A percentile compares a stretch with the other conserved stretches of the same genome.
phyloP scores from a whole-genome alignment of 164 flowering plant genomes.

The Berberis vulgaris region DNA sequence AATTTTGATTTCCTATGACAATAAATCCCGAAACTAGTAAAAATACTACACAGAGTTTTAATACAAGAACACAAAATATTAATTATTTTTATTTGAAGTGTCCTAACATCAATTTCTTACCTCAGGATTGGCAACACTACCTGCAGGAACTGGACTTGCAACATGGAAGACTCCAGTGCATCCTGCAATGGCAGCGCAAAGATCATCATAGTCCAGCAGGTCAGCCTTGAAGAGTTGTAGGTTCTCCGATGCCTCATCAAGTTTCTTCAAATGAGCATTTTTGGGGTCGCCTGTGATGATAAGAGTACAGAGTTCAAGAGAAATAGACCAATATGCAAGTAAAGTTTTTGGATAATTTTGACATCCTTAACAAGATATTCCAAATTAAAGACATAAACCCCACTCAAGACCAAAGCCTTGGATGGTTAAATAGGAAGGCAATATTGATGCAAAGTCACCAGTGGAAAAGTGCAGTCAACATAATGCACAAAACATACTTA shows the following conservation, averaged over 20 bases:
- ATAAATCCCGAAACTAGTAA: too few species aligned
- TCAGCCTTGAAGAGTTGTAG: slow-evolving; percentile 49
- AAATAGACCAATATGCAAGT: neutral
- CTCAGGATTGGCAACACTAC: slow-evolving; percentile 36
- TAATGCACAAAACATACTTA: slow-evolving; percentile 1
- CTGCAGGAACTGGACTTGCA: slow-evolving; percentile 45
- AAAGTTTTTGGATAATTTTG: neutral
- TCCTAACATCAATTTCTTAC: slow-evolving; percentile 7
- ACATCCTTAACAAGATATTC: neutral
- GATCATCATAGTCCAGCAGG: slow-evolving; percentile 36
- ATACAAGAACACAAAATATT: too few species aligned
- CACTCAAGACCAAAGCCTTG: too few species aligned
- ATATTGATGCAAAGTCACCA: too few species aligned
- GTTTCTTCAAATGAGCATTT: slow-evolving; percentile 37
- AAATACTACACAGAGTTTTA: too few species aligned
- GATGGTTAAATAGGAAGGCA: too few species aligned
- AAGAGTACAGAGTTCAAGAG: neutral
- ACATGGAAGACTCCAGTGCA: slow-evolving; percentile 56
- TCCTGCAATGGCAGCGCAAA: slow-evolving; percentile 37
- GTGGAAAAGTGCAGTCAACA: too few species aligned
- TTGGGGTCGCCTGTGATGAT: slow-evolving; percentile 30
- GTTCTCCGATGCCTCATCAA: slow-evolving; percentile 35
- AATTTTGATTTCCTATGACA: too few species aligned
- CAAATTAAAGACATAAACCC: too few species aligned
- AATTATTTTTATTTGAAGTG: too few species aligned